Conservation (phyloP, 306 rosid species). For the Trifolium pratense region DNA sequence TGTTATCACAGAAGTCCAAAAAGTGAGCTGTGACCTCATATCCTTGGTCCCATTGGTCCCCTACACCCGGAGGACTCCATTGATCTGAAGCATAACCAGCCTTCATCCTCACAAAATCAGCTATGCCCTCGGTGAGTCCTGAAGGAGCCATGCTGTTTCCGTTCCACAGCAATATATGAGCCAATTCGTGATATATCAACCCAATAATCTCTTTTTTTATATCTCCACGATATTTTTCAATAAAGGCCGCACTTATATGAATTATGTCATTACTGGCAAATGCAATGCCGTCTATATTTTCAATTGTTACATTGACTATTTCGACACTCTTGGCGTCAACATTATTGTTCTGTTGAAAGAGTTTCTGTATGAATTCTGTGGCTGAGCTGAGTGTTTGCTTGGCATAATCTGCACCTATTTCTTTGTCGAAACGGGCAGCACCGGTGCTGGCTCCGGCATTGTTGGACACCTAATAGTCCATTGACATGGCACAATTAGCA, state of each 20-base stretch:
- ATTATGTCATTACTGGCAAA: slow-evolving; percentile 40
- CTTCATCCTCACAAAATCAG: slow-evolving; percentile 55
- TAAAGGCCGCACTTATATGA: slow-evolving; percentile 33
- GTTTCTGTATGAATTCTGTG: slow-evolving; percentile 40
- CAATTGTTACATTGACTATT: slow-evolving; percentile 40
- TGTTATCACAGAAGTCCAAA: slow-evolving; percentile 46
- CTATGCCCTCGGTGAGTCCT: slow-evolving; percentile 51
- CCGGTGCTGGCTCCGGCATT: slow-evolving; percentile 39
- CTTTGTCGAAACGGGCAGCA: slow-evolving; percentile 37
- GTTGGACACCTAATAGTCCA: slow-evolving; percentile 37
- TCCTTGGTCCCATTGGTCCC: slow-evolving; percentile 48
- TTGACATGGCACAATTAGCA: slow-evolving; percentile 20
- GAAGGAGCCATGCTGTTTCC: slow-evolving; percentile 44
- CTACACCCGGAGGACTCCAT: slow-evolving; percentile 41
- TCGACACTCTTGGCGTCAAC: slow-evolving; percentile 38
- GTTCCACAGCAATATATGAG: slow-evolving; percentile 51
- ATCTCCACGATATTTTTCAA: slow-evolving; percentile 23
- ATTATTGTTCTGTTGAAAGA: slow-evolving; percentile 28
- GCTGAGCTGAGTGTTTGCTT: slow-evolving; percentile 42
- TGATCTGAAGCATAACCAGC: slow-evolving; percentile 31
- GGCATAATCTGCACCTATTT: slow-evolving; percentile 42
- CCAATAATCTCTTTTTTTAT: slow-evolving; percentile 46
- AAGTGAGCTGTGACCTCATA: slow-evolving; percentile 50
- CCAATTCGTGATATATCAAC: slow-evolving; percentile 52
- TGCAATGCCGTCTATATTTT: slow-evolving; percentile 43